phyloP scores from a whole-genome alignment of 495 filamentous ascomycete species.

The Staphylotrichum longicolle region DNA sequence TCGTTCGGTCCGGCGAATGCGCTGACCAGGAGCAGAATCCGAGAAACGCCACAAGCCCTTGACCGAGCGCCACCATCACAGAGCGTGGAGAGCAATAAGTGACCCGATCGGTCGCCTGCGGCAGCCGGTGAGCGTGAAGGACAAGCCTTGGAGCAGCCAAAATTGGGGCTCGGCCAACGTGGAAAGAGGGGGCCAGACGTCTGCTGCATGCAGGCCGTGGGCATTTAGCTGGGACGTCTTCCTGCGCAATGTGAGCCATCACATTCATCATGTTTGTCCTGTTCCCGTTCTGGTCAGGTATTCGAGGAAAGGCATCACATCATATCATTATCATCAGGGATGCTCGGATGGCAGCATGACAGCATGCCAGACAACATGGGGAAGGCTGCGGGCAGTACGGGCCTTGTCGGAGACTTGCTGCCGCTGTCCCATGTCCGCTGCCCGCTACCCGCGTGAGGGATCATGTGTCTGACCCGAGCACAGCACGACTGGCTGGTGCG shows the following conservation, averaged over 20 bases:
- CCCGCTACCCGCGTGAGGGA: background rate
- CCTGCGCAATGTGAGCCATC: background rate
- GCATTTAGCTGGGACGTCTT: background rate
- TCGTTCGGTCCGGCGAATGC: background rate
- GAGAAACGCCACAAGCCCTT: constrained; percentile 11
- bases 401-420: too few relatives aligned
- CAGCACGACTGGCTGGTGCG: background rate
- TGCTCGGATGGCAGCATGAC: too few relatives aligned
- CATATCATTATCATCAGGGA: too few relatives aligned
- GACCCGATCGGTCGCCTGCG: constrained; percentile 7
- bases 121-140: constrained; percentile 13
- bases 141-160: background rate
- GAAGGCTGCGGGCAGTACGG: too few relatives aligned
- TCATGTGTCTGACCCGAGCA: background rate
- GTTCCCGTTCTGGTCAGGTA: too few relatives aligned
- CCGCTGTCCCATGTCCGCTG: too few relatives aligned
- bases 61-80: constrained; percentile 20
- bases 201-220: background rate
- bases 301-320: background rate
- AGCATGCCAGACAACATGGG: too few relatives aligned
- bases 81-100: background rate
- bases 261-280: background rate
- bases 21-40: background rate
- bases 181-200: background rate
- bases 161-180: background rate